Base-by-base conservation (phyloP, 2,329 filamentous ascomycete genomes). In the Pseudocercospora pini-densiflorae region DNA sequence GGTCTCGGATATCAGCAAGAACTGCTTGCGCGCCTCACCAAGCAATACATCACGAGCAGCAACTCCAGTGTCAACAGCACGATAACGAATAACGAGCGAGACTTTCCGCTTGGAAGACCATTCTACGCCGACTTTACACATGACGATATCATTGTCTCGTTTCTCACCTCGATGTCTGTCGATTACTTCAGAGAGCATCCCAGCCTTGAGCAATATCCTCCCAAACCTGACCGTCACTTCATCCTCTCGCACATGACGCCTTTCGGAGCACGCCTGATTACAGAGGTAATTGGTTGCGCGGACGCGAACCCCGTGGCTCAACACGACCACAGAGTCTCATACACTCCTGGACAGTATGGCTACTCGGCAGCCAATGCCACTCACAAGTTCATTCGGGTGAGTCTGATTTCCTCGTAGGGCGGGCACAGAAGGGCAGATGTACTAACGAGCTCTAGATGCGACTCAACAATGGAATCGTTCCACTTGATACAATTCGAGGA, bases 81-180 rank as follows among this genome's bases (percentile, higher is more conserved):
- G 5, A 73, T 84, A 61, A 82, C 82, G 70, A 73, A 82, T 72
- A 85, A 85, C 72, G 67, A 76, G 0, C 68, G 68, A 0, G 76
- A 80, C 29, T 86, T 86, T 72, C 84, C 84, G 0, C 79, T 86
- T 0, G 76, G 77, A 53, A 79, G 81, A 63, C 80, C 80, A 1
- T 81, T 86, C 71, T 86, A 85, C 71, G 79, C 84, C 65, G 84
- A 86, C 71, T 85, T 86, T 76, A 80, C 79, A 10, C 84, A 86
- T 73, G 84, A 86, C 73, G 82, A 85, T 68, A 83, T 85, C 67
- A 82, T 86, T 68, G 73, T 85, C 63, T 82, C 80, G 3, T 79
- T 81, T 5, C 76, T 87, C 12, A 80, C 84, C 0, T 85, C 85
- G 3, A 80, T 87, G 75, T 84, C 82, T 12, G 69, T 88, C 24